These are phyloP conservation scores for Cyclotella sp. DNA, from an alignment of 108 stramenopile genomes.

Conservation along the genomic window DNA sequence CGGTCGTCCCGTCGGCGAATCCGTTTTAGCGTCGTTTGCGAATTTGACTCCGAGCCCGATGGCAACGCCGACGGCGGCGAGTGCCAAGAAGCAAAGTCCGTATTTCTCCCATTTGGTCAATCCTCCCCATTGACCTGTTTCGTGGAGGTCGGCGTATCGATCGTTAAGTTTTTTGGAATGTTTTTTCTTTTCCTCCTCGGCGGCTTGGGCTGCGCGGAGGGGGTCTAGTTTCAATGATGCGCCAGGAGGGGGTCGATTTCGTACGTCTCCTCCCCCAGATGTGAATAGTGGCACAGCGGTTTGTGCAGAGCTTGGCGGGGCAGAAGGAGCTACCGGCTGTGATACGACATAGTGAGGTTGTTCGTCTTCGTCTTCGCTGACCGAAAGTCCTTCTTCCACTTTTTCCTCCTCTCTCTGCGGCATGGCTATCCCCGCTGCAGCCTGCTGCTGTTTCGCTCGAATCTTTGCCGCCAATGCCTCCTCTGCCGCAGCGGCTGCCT, in stretches of 20 bases:
- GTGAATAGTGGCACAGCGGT: constrained; percentile 10
- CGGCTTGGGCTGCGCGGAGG: constrained; percentile 19
- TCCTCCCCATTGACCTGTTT: constrained; percentile 44
- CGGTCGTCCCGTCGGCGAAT: neutral
- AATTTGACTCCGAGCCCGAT: constrained; percentile 30
- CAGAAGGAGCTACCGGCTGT: neutral
- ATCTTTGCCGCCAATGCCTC: constrained; percentile 28
- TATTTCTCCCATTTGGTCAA: constrained; percentile 31
- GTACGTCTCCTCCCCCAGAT: constrained; percentile 39
- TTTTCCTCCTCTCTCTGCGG: neutral
- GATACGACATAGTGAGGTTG: neutral
- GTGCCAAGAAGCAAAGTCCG: constrained; percentile 27
- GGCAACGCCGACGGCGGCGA: constrained; percentile 27
- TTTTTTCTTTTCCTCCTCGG: constrained; percentile 13
- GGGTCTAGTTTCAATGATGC: constrained; percentile 9
- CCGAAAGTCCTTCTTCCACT: neutral
- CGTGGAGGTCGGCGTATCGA: constrained; percentile 32
- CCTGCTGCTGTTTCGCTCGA: constrained; percentile 18
- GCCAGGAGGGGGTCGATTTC: constrained; percentile 22
- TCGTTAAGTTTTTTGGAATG: constrained; percentile 22
- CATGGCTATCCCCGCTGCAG: neutral
- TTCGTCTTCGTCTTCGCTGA: neutral
- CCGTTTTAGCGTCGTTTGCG: constrained; percentile 12
- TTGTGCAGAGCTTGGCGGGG: neutral
- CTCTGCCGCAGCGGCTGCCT: constrained; percentile 12